Percentiles rank a stretch among this genome's conserved stretches.
These are phyloP conservation scores for Iberis pinnata DNA, from an alignment of 345 rosid genomes.

Conservation along the genomic window DNA sequence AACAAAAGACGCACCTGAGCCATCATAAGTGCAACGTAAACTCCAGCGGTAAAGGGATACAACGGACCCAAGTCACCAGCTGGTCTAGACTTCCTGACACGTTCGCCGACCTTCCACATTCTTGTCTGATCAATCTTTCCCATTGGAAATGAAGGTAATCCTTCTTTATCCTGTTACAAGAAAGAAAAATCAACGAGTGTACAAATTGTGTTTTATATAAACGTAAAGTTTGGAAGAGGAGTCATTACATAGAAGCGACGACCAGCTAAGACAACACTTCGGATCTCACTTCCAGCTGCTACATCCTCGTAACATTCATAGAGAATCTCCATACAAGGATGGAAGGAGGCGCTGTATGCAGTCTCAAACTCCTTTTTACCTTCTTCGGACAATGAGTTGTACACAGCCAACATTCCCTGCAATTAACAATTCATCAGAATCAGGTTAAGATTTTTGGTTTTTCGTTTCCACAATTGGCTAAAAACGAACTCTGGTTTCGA, in stretches of 20 bases:
- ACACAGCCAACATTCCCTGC: constrained; percentile 85
- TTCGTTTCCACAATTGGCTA: background rate
- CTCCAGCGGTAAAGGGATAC: constrained; percentile 76
- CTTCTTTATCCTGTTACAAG: constrained; percentile 63
- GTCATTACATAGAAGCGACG: constrained; percentile 68
- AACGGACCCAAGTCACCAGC: constrained; percentile 71
- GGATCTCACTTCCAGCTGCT: constrained; percentile 66
- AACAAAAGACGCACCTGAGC: constrained; percentile 53
- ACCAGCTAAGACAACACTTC: constrained; percentile 80
- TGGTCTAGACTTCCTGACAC: constrained; percentile 51
- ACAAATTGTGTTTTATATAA: background rate
- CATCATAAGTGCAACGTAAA: constrained; percentile 84
- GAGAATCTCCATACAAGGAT: constrained; percentile 78
- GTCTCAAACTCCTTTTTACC: constrained; percentile 60
- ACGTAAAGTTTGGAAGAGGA: background rate
- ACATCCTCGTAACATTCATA: constrained; percentile 86
- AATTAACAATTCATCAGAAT: background rate
- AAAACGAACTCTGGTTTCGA: background rate
- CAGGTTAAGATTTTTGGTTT: background rate
- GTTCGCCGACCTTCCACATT: constrained; percentile 91
- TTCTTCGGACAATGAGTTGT: constrained; percentile 68
- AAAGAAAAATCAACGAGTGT: background rate
- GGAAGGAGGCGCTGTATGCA: constrained; percentile 72
- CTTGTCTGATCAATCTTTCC: constrained; percentile 86
- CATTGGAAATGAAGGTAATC: constrained; percentile 87